phyloP scores from a whole-genome alignment of 352 stramenopile species.

The Phytopythium montanum region DNA sequence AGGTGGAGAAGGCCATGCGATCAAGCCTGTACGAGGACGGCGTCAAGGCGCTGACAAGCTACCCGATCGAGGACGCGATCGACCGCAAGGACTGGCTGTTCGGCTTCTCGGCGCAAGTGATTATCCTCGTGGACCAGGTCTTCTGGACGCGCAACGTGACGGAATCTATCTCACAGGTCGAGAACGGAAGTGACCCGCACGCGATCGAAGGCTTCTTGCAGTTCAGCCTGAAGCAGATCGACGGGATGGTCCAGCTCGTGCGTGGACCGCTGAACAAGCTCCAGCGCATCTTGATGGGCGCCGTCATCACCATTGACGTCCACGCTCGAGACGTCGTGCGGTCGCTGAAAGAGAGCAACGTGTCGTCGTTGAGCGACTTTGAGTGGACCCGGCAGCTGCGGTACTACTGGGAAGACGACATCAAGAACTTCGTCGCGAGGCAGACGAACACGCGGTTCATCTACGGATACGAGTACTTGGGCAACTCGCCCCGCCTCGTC shows the following conservation, averaged over 20 bases:
- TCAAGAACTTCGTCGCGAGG: slow-evolving; percentile 81
- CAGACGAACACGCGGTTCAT: slow-evolving; percentile 86
- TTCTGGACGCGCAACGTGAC: slow-evolving; percentile 91
- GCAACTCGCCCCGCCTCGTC: slow-evolving; percentile 77
- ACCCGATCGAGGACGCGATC: slow-evolving; percentile 86
- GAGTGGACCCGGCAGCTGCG: slow-evolving; percentile 90
- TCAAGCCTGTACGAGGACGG: slow-evolving; percentile 84
- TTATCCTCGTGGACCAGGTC: slow-evolving; percentile 91
- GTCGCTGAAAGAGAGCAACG: slow-evolving; percentile 71
- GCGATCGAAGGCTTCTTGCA: slow-evolving; percentile 84
- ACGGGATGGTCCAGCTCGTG: slow-evolving; percentile 91
- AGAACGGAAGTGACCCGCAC: slow-evolving; percentile 52
- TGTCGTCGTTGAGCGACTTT: slow-evolving; percentile 84
- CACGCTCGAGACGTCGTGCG: slow-evolving; percentile 89
- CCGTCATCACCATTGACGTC: slow-evolving; percentile 91
- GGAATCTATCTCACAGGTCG: slow-evolving; percentile 70
- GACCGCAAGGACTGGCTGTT: slow-evolving; percentile 90
- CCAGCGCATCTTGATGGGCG: slow-evolving; percentile 88
- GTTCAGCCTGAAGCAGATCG: slow-evolving; percentile 90
- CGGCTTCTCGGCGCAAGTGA: slow-evolving; percentile 76
- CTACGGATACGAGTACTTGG: slow-evolving; percentile 85
- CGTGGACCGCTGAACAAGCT: slow-evolving; percentile 80
- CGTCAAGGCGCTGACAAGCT: slow-evolving; percentile 80
- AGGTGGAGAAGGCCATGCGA: slow-evolving; percentile 88
- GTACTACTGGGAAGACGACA: slow-evolving; percentile 87